Base-by-base conservation (phyloP, 1,139 yeast genomes). In the Debaryomycetaceae sp. region DNA sequence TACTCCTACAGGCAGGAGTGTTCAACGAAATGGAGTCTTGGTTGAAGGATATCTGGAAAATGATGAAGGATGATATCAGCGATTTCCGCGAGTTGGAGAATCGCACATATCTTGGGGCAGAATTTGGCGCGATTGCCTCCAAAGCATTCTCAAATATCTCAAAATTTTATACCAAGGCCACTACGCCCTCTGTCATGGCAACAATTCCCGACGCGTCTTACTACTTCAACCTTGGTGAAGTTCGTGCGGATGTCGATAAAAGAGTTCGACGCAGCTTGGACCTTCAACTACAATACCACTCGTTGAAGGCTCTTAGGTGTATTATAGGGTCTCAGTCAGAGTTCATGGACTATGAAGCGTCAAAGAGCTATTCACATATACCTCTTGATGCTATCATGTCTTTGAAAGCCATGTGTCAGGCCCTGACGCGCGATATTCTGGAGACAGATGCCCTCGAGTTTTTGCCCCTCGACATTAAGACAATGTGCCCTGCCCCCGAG, bases 1-100 rank as follows among this genome's bases (percentile, higher is more conserved):
- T 62, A 5, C 62, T 72, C 32, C 53, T 70, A 33, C 76, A 72
- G 38, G 40, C 49, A 16, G 70, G 64, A 3, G 73, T 73, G 6
- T 65, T 57, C 34, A 39, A 44, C 4, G 41, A 32, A 16, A 44
- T 57, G 24, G 44, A 40, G 27, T 43, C 41, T 5, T 35, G 51
- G 23, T 55, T 51, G 2, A 27, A 39, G 6, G 45, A 45, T 4
- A 32, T 45, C 13, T 51, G 58, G 57, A 25, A 37, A 10, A 29
- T 28, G 15, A 30, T 53, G 10, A 16, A 24, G 4, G 32, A 46
- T 34, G 46, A 45, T 26, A 41, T 48, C 1, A 35, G 32, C 4
- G 42, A 38, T 13, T 53, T 54, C 11, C 39, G 44, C 13, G 43
- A 53, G 18, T 41, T 63, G 1, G 40, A 52, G 10, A 55, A 56